phyloP scores from a whole-genome alignment of 1,284 basidiomycete genomes.

The Cutaneotrichosporon spelunceum region DNA sequence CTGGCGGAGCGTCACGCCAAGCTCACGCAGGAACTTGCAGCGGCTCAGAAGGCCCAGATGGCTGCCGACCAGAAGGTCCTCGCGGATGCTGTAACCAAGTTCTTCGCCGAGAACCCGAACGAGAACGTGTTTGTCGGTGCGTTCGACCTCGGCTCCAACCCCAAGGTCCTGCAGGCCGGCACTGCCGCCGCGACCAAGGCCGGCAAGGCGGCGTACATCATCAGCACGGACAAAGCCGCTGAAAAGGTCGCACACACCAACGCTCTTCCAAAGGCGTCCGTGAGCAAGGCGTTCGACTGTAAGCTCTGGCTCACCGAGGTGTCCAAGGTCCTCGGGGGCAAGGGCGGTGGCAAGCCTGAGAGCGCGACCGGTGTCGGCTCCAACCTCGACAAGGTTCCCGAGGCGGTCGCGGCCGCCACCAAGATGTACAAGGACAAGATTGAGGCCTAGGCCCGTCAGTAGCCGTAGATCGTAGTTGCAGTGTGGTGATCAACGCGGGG shows the following conservation, averaged over 20 bases:
- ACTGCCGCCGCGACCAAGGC: conserved; percentile 68
- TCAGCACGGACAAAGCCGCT: conserved; percentile 68
- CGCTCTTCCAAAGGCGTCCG: conserved; percentile 68
- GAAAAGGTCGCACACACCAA: conserved; percentile 87
- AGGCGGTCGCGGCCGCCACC: conserved; percentile 62
- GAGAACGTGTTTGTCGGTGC: conserved; percentile 66
- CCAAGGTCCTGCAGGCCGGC: conserved; percentile 64
- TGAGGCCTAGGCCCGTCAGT: conserved; percentile 13
- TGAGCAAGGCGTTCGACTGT: conserved; percentile 64
- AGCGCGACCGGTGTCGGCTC: conserved; percentile 79
- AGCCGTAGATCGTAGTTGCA: neutral
- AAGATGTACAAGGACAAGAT: conserved; percentile 35
- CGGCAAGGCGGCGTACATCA: conserved; percentile 80
- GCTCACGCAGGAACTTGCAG: conserved; percentile 79
- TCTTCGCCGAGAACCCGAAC: conserved; percentile 73
- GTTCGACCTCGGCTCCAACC: conserved; percentile 63
- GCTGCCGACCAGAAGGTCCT: conserved; percentile 73
- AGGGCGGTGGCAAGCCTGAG: conserved; percentile 91
- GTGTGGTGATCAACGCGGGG: neutral
- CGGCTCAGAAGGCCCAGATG: conserved; percentile 78
- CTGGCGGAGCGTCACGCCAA: conserved; percentile 70
- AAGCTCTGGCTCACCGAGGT: conserved; percentile 79
- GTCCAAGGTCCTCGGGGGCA: conserved; percentile 75
- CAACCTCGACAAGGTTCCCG: conserved; percentile 63
- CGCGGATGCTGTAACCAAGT: conserved; percentile 64